A percentile compares a stretch with the other conserved stretches of the same genome.
Evolutionary conservation across 768 basidiomycete species (phyloP).

Genomic region (Mycena leptocephala): DNA sequence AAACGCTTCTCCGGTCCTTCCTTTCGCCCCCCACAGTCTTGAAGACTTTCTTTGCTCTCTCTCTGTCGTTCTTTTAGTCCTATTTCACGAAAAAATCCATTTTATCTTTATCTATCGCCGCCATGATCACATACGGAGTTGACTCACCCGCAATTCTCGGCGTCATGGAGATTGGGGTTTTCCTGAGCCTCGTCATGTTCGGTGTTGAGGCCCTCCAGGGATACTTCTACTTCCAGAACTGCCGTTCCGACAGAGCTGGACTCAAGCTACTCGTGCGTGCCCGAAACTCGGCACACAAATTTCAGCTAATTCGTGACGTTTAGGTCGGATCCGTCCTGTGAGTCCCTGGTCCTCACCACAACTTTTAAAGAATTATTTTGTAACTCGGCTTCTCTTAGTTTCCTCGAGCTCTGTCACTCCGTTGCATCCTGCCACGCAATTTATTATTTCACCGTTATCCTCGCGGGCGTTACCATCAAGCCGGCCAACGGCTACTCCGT

Average conservation of each 20-base stretch:
- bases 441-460: constrained; percentile 50
- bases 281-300: neutral
- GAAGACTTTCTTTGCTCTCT: constrained; percentile 17
- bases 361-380: neutral
- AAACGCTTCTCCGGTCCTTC: neutral
- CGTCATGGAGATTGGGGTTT: constrained; percentile 27
- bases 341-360: neutral
- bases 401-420: constrained; percentile 32
- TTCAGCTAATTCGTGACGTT: neutral
- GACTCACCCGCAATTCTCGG: constrained; percentile 22
- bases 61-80: neutral
- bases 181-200: constrained; percentile 28
- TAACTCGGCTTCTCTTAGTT: neutral
- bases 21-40: constrained; percentile 15
- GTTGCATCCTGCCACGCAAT: constrained; percentile 40
- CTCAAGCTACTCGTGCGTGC: constrained; percentile 26
- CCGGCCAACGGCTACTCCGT: constrained; percentile 38
- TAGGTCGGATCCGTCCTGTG: constrained; percentile 28
- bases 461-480: constrained; percentile 39
- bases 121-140: constrained; percentile 28
- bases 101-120: neutral
- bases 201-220: constrained; percentile 27
- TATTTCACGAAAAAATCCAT: neutral
- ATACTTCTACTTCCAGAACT: constrained; percentile 28
- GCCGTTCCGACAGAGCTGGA: neutral